Evolutionary conservation across 2,329 filamentous ascomycete genomes (phyloP), one percentile per base, ranked within the genome.

Genomic region (Fusarium marasasianum): DNA sequence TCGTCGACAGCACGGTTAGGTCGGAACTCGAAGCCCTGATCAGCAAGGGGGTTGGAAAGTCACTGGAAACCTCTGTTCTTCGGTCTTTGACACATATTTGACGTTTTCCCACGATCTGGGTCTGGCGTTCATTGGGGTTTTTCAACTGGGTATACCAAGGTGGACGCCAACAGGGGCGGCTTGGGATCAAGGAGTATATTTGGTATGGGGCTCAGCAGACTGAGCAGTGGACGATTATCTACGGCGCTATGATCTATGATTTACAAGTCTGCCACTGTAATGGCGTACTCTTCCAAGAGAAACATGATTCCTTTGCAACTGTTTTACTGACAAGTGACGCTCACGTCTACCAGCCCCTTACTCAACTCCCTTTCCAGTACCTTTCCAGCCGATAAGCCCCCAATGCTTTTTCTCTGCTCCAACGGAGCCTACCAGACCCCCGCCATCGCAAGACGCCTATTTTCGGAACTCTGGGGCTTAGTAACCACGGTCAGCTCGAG

Each of bases 401-500:
- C 45, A 4, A 11, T 31, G 10, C 2, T 13, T 38, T 6, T n/a
- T 20, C 20, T 26, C 31, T 50, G 45, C 26, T 24, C 29, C 26
- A 44, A 14, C 26, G 41, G 59, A 51, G 45, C 47, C 53, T 60
- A 44, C 11, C 26, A 24, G 37, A 35, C 15, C n/a, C n/a, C 45
- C 17, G 4, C 1, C 20, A 37, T 24, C 22, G 5, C 9, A 35
- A 43, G 20, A 33, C 47, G 53, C 63, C 67, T 70, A 70, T 70
- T 70, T 50, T 70, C 59, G 59, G 53, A 29, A 31, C 75, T 57
- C n/a, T 69, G 70, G 29, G 76, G 78, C 31, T 77, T 75, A 9
- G 59, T 55, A 38, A 80, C 71, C 17, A 66, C 73, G 45, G 24
- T 76, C 79, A 38, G 71, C 71, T 77, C 75, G 18, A 74, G 79